Conservation (phyloP, 805 yeast genomes). For the Ogataea degrootiae region DNA sequence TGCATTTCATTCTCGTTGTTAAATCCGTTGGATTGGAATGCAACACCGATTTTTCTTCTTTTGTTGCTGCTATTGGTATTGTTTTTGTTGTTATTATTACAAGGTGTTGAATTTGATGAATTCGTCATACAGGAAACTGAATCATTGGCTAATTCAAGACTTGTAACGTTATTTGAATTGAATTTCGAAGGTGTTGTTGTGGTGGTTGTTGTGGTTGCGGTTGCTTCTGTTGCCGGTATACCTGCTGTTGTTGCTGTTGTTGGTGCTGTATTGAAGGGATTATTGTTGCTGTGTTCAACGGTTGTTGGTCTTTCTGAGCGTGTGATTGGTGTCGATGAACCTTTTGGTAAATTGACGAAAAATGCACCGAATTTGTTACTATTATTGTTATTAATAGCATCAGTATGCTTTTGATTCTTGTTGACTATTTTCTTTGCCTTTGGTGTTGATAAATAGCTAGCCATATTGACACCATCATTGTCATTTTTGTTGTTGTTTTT, state of each 20-base stretch:
- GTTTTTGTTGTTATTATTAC: conserved; percentile 6
- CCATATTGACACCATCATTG: neutral
- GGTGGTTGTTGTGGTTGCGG: conserved; percentile 8
- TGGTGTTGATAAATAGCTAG: conserved; percentile 12
- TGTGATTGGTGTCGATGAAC: conserved; percentile 9
- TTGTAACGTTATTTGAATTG: conserved; percentile 7
- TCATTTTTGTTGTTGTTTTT: neutral
- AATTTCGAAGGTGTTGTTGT: conserved; percentile 11
- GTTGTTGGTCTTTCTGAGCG: too few relatives aligned
- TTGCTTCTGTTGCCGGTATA: neutral
- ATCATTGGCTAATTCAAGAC: conserved; percentile 3
- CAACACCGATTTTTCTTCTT: conserved; percentile 9
- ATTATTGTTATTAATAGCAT: neutral
- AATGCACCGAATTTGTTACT: conserved; percentile 9
- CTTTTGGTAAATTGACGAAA: conserved; percentile 10
- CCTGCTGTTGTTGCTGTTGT: conserved; percentile 10
- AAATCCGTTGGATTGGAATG: neutral
- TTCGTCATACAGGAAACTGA: conserved; percentile 16
- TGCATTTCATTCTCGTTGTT: too few relatives aligned
- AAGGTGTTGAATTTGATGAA: conserved; percentile 18
- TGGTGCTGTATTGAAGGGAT: conserved; percentile 9
- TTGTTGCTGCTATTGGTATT: too few relatives aligned
- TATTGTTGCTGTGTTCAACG: neutral
- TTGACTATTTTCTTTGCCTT: conserved; percentile 14
- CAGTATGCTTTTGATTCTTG: conserved; percentile 4